Conservation (phyloP, 192 early-diverging fungal genomes). For the Backusella tarrabulga region DNA sequence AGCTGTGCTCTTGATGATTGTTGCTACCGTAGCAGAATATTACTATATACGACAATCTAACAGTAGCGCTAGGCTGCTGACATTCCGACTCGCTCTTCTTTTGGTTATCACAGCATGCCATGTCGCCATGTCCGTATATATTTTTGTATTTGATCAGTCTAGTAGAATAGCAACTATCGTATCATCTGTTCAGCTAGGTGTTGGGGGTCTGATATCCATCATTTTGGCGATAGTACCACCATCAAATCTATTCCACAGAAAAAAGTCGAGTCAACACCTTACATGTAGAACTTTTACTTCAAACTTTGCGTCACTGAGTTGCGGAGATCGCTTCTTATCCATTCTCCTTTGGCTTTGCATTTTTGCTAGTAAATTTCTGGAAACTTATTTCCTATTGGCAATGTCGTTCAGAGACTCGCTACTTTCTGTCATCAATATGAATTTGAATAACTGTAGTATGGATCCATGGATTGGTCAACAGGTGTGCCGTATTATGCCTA, state of each 20-base stretch:
- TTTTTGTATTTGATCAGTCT: slow-evolving; percentile 22
- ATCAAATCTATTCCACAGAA: slow-evolving; percentile 44
- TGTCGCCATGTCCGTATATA: slow-evolving; percentile 44
- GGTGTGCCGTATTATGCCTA: slow-evolving; percentile 53
- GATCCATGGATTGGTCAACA: slow-evolving; percentile 45
- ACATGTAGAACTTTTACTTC: slow-evolving; percentile 53
- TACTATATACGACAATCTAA: slow-evolving; percentile 52
- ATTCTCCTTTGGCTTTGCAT: slow-evolving; percentile 60
- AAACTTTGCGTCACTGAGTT: slow-evolving; percentile 57
- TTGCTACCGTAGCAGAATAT: slow-evolving; percentile 56
- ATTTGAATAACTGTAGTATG: slow-evolving; percentile 35
- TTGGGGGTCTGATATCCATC: slow-evolving; percentile 56
- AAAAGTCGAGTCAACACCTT: neutral
- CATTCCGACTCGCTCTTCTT: slow-evolving; percentile 44
- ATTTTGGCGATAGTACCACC: slow-evolving; percentile 57
- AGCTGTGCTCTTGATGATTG: slow-evolving; percentile 51
- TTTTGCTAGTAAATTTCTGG: slow-evolving; percentile 65
- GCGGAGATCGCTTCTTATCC: slow-evolving; percentile 55
- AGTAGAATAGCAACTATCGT: slow-evolving; percentile 47
- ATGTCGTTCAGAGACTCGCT: slow-evolving; percentile 64
- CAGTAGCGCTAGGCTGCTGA: slow-evolving; percentile 27
- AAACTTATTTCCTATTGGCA: slow-evolving; percentile 66
- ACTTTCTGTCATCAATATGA: slow-evolving; percentile 32
- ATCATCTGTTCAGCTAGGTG: slow-evolving; percentile 56
- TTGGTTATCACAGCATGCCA: slow-evolving; percentile 48